Base-by-base conservation (phyloP, 2,329 filamentous ascomycete species). In the Verticillium tricorpus region DNA sequence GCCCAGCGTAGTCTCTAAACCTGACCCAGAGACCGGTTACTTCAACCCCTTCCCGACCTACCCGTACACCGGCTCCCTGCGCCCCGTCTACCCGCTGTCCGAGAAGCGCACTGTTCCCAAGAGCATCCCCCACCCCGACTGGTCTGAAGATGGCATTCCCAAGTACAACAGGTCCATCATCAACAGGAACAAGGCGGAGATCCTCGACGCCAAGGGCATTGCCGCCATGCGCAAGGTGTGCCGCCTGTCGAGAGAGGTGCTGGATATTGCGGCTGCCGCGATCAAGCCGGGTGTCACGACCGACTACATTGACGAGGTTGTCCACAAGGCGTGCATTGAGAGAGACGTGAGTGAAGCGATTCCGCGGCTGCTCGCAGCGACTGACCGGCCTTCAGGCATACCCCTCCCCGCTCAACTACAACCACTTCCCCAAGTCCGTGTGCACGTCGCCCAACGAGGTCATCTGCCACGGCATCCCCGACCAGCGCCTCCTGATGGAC, bases 391-490 rank as follows among this genome's bases (percentile, higher is more conserved):
- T n/a, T 56, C 65, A 97, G 93, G 91, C 93, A 11, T 98, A 98
- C 74, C 94, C 94, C 0, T 97, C 94, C 1, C 93, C 94, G 1
- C 81, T 98, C 37, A 97, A 97, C 80, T 98, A 98, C 79, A 91
- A 91, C 80, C 83, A 93, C 76, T 99, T 98, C 78, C 95, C 95
- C 67, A 99, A 99, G 80, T 99, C 95, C 0, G 91, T 97, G 65
- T 99, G 95, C 78, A 98, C 94, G 3, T 98, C 94, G 2, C 79
- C 91, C 58, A 99, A 99, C 80, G 95, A 99, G 78, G 91, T 97
- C 66, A 98, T 99, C 75, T 99, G 95, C 80, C 95, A 99, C 81
- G 95, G 95, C 60, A 99, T 99, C 66, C 95, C 95, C 17, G 95
- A 99, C 72, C 88, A 96, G 74, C 87, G 95, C 61, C 82, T 90